phyloP scores from a whole-genome alignment of 2,329 filamentous ascomycete species.

The Sarocladium oryzae region DNA sequence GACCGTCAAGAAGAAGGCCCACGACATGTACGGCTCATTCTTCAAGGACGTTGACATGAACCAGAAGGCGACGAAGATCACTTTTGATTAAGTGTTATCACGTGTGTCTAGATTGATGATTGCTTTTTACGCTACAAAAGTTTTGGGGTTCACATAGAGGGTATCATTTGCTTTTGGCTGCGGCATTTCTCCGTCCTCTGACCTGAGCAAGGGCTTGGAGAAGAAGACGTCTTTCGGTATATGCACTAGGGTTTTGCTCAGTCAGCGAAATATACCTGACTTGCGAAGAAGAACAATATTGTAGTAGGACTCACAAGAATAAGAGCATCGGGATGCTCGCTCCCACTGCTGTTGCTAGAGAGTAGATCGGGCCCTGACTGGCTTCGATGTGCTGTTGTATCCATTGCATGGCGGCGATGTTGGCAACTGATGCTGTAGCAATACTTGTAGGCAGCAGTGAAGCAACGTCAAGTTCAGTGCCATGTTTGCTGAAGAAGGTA shows the following conservation, averaged over 20 bases:
- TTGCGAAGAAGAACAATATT: neutral
- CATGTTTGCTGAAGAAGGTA: constrained; percentile 49
- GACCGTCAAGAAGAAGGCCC: constrained; percentile 97
- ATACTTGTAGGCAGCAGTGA: constrained; percentile 22
- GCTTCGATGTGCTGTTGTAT: constrained; percentile 8
- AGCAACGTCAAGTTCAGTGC: constrained; percentile 22
- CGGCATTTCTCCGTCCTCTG: constrained; percentile 3
- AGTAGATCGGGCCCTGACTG: neutral
- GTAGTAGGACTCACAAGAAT: constrained; percentile 49
- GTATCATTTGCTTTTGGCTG: constrained; percentile 8
- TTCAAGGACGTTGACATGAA: constrained; percentile 84
- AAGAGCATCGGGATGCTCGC: constrained; percentile 43
- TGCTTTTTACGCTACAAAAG: constrained; percentile 1
- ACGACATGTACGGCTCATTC: constrained; percentile 91
- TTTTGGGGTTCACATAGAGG: constrained; percentile 1
- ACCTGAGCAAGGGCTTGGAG: constrained; percentile 8
- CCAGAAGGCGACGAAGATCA: constrained; percentile 86
- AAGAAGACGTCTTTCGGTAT: constrained; percentile 49
- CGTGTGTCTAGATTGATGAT: neutral
- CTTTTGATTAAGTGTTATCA: constrained; percentile 56
- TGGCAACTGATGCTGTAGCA: constrained; percentile 21
- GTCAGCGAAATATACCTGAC: constrained; percentile 1
- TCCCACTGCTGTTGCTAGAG: neutral
- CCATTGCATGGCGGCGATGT: constrained; percentile 20
- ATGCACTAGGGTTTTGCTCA: constrained; percentile 32